These are phyloP conservation scores for Entomophthora muscae DNA, from an alignment of 371 early-diverging fungal species.

Conservation along the genomic window DNA sequence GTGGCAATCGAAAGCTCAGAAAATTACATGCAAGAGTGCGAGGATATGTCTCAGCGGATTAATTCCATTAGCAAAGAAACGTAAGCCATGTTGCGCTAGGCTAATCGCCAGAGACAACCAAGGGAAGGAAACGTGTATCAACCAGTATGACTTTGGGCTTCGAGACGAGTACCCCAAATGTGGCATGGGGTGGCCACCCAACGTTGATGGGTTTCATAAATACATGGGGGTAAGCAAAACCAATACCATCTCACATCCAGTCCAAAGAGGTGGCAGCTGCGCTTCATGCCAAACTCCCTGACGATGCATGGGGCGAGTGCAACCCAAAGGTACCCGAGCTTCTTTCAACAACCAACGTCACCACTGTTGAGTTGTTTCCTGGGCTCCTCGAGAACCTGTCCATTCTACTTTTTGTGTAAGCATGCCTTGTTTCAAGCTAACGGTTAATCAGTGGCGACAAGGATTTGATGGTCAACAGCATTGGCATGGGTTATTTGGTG, in stretches of 20 bases:
- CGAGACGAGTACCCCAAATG: slow-evolving; percentile 40
- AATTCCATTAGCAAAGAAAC: too few relatives aligned
- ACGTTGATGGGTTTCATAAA: not conserved
- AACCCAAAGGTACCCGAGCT: not conserved
- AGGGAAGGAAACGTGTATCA: slow-evolving; percentile 29
- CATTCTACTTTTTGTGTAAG: slow-evolving; percentile 2
- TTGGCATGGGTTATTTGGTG: not conserved
- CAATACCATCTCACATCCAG: not conserved
- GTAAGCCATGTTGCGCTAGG: too few relatives aligned
- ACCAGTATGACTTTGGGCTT: slow-evolving; percentile 66
- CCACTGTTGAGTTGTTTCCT: not conserved
- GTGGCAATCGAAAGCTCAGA: too few relatives aligned
- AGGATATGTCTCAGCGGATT: too few relatives aligned
- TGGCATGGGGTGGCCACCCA: slow-evolving; percentile 59
- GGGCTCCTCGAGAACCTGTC: not conserved
- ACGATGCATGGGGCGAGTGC: slow-evolving; percentile 3
- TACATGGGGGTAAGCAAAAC: slow-evolving; percentile 3
- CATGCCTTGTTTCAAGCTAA: not conserved
- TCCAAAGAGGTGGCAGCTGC: slow-evolving; percentile 1
- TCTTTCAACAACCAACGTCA: not conserved
- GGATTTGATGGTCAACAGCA: not conserved
- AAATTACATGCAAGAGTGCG: too few relatives aligned
- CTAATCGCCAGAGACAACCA: too few relatives aligned
- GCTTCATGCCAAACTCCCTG: not conserved
- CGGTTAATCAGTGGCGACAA: not conserved